Conservation (phyloP, 202 grass and related monocot genomes). For the Carex sylvatica region DNA sequence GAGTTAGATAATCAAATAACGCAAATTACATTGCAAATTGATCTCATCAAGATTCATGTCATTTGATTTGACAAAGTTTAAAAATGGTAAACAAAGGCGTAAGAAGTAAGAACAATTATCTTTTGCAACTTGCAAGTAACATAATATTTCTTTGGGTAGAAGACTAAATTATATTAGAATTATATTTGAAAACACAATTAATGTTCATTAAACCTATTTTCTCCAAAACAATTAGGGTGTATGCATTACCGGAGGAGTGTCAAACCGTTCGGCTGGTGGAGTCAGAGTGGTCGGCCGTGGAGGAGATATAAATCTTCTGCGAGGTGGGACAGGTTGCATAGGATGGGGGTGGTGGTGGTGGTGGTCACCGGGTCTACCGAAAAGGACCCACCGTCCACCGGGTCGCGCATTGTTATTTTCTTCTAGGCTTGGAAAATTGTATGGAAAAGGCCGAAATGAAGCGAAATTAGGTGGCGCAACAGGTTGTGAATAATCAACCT, state of each 20-base stretch:
- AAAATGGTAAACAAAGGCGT: neutral
- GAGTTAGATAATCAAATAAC: neutral
- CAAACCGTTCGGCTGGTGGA: slow-evolving; percentile 12
- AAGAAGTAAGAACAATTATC: neutral
- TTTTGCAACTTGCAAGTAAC: neutral
- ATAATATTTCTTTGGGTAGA: neutral
- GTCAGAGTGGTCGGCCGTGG: neutral
- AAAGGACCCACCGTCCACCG: slow-evolving; percentile 60
- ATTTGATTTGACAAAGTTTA: neutral
- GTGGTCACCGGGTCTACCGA: slow-evolving; percentile 31
- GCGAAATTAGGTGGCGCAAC: slow-evolving; percentile 13
- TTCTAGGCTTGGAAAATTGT: slow-evolving; percentile 15
- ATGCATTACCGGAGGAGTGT: slow-evolving; percentile 23
- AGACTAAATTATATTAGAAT: neutral
- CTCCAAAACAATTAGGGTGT: neutral
- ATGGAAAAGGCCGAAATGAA: neutral
- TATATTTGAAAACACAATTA: neutral
- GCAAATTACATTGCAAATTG: neutral
- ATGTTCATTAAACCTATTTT: neutral
- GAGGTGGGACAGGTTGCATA: slow-evolving; percentile 27
- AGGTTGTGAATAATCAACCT: slow-evolving; percentile 32
- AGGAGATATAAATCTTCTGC: neutral
- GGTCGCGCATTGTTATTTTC: slow-evolving; percentile 4
- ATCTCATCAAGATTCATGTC: neutral
- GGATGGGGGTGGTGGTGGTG: slow-evolving; percentile 31